Evolutionary conservation across 2,329 filamentous ascomycete genomes (phyloP), one percentile per base, ranked within the genome.

Genomic region (Leptosphaerulina australis): DNA sequence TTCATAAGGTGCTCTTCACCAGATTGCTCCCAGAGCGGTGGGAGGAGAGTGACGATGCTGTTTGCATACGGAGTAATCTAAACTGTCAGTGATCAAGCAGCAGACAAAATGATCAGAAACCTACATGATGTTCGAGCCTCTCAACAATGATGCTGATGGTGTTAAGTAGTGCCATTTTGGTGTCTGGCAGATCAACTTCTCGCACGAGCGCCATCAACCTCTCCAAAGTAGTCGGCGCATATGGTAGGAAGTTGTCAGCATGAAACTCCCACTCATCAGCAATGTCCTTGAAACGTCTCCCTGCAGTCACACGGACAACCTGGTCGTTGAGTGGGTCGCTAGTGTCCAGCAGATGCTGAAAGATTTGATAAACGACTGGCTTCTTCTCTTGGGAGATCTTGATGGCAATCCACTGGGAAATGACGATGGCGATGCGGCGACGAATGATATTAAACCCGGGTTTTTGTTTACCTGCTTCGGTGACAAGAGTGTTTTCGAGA

Each of bases 1-100:
- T 97, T 97, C 79, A 97, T 88, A 71, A 97, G 84, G 73, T 91
- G 90, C 65, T 94, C 90, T 53, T 96, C 88, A 0, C 87, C 90
- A 2, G 90, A 91, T 41, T 87, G 84, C 53, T 90, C 86, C 94
- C 94, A 99, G 0, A 97, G 79, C 3, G 81, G 80, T 0, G 93
- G 92, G 5, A 97, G 79, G 10, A 91, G 82, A 1, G 83, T 79
- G 72, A 99, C 87, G 53, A 99, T 88, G 52, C 87, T 84, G 63
- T 96, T 90, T 4, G 90, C 90, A 53, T 82, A 86, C 1, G 82
- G 82, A 3, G 78, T 76, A 50, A 87, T 84, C 78, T 82, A 24
- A 14, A 10, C 3, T 25, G 48, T 63, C 15, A 66, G 60, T 9
- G 11, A n/a, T 11, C 1, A 12, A 10, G 2, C 2, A 22, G n/a